A percentile compares a stretch with the other conserved stretches of the same genome.
Evolutionary conservation across 2,329 filamentous ascomycete species (phyloP).

Genomic region (Xylariaceae sp.): DNA sequence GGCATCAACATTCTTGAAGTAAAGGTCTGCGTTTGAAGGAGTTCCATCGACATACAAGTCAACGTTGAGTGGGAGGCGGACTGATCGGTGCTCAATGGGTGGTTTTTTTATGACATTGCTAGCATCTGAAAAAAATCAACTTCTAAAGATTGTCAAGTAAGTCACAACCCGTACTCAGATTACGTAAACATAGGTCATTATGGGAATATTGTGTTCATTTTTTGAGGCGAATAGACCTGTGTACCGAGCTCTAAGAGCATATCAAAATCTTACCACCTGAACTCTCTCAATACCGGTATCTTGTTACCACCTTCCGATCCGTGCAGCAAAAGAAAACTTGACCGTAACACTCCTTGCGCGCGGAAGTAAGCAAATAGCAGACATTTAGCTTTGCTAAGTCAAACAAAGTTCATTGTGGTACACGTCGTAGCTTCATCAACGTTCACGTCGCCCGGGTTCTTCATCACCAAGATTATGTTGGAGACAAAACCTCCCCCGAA

Average conservation of each 20-base stretch:
- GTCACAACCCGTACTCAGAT: too few species aligned
- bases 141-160: too few species aligned
- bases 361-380: constrained; percentile 9
- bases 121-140: too few species aligned
- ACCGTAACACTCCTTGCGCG: neutral
- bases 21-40: constrained; percentile 29
- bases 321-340: neutral
- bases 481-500: neutral
- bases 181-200: too few species aligned
- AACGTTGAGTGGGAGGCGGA: too few species aligned
- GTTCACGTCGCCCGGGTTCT: neutral
- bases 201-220: too few species aligned
- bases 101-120: too few species aligned
- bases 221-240: too few species aligned
- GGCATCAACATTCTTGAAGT: constrained; percentile 24
- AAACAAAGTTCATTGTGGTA: constrained; percentile 1
- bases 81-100: too few species aligned
- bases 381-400: constrained; percentile 8
- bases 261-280: neutral
- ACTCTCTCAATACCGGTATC: neutral
- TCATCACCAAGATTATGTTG: too few species aligned
- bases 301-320: neutral
- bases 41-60: neutral
- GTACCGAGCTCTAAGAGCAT: too few species aligned
- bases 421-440: constrained; percentile 14